phyloP scores from a whole-genome alignment of 805 yeast genomes.

The Teunomyces stri region DNA sequence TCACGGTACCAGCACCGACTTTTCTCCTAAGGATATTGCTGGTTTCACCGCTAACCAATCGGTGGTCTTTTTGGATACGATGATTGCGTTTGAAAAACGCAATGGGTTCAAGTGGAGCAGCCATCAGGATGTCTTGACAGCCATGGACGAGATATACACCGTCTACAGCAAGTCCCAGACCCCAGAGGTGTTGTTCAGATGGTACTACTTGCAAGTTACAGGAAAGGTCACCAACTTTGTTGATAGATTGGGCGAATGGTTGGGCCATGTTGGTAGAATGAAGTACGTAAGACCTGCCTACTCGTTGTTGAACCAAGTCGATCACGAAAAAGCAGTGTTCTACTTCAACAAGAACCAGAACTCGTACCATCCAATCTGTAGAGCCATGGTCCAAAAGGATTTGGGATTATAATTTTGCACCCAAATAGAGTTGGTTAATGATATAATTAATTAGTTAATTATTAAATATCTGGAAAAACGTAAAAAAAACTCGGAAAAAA shows the following conservation, averaged over 20 bases:
- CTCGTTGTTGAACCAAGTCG: slow-evolving; percentile 19
- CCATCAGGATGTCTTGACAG: slow-evolving; percentile 30
- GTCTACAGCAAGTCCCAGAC: slow-evolving; percentile 55
- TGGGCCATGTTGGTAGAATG: slow-evolving; percentile 37
- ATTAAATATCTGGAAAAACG: neutral
- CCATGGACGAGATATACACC: slow-evolving; percentile 34
- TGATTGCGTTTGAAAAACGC: slow-evolving; percentile 49
- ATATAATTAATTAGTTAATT: neutral
- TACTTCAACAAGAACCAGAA: slow-evolving; percentile 20
- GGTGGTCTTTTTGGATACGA: slow-evolving; percentile 72
- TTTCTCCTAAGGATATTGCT: slow-evolving; percentile 49
- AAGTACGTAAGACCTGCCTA: slow-evolving; percentile 37
- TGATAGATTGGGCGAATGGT: slow-evolving; percentile 54
- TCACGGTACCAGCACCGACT: slow-evolving; percentile 23
- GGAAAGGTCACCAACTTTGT: slow-evolving; percentile 49
- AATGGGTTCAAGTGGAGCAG: slow-evolving; percentile 37
- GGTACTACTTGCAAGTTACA: slow-evolving; percentile 64
- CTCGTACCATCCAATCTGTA: slow-evolving; percentile 34
- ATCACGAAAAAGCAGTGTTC: slow-evolving; percentile 26
- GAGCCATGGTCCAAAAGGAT: slow-evolving; percentile 76
- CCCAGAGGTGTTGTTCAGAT: slow-evolving; percentile 79
- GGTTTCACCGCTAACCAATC: slow-evolving; percentile 71
- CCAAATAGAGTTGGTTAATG: neutral
- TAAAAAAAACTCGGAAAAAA: no score
- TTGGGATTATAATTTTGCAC: slow-evolving; percentile 40